Conservation (phyloP, 805 yeast genomes). For the Kuraishia molischiana region DNA sequence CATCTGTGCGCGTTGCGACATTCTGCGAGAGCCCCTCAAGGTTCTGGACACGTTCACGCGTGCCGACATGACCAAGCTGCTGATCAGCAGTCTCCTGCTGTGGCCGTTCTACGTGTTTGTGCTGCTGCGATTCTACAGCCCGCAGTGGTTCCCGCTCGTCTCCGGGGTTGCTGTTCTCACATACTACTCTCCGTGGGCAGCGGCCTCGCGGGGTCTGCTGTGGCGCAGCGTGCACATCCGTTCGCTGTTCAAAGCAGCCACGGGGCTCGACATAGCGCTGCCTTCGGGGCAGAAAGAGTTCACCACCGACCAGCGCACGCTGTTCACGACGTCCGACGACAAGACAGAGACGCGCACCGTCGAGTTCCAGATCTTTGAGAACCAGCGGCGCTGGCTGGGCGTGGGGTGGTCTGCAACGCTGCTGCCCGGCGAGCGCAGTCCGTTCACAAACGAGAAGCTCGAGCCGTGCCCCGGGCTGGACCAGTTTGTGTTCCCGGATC, state of each 20-base stretch:
- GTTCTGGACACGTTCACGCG: conserved; percentile 3
- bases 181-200: conserved; percentile 39
- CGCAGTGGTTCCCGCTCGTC: conserved; percentile 24
- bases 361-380: conserved; percentile 40
- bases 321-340: background rate
- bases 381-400: conserved; percentile 55
- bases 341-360: conserved; percentile 30
- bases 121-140: conserved; percentile 21
- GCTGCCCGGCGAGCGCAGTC: conserved; percentile 41
- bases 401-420: conserved; percentile 46
- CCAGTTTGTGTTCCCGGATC: conserved; percentile 34
- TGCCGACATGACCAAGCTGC: conserved; percentile 20
- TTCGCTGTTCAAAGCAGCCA: conserved; percentile 24
- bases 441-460: conserved; percentile 33
- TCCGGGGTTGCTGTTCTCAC: conserved; percentile 28
- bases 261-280: conserved; percentile 25
- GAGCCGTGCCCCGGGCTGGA: conserved; percentile 19
- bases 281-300: background rate
- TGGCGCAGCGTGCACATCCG: conserved; percentile 41
- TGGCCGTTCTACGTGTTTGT: conserved; percentile 36
- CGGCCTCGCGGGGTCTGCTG: conserved; percentile 30
- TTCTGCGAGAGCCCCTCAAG: conserved; percentile 27
- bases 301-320: conserved; percentile 1
- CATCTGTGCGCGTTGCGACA: conserved; percentile 29
- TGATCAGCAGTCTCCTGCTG: conserved; percentile 20